Evolutionary conservation across 2,329 filamentous ascomycete genomes (phyloP), one percentile per base, ranked within the genome.

Genomic region (Zalaria obscura): DNA sequence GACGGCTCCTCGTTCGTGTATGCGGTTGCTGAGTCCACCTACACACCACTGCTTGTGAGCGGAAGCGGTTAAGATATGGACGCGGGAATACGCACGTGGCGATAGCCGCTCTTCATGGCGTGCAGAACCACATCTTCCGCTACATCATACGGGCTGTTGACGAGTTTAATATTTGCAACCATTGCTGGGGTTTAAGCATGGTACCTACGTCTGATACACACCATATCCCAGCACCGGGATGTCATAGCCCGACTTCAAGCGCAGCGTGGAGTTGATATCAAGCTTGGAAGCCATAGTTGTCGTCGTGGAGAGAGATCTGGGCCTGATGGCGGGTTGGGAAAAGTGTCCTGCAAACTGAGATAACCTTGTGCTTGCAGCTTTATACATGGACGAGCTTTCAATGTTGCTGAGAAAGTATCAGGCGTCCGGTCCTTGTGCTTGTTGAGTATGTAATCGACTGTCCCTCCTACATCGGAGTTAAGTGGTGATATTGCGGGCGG

Each of bases 151-250:
- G 76, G 76, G 4, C 70, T 75, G 40, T 46, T 39, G 18, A 18
- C 18, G 18, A 18, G 18, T 18, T 7, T 38, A 45, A n/a, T 45
- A 11, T 44, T 41, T 25, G 29, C 35, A 29, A 11, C 8, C 2
- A 29, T 6, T 25, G 5, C 50, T 27, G 52, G 63, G 61, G 60
- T 63, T 56, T 65, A 58, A 36, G n/a, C 36, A 45, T 38, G 3
- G 26, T 25, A 43, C 49, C 46, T 42, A 55, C 48, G 56, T 60
- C 48, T 60, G 55, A 36, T 58, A 59, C n/a, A 59, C 56, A 25
- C 55, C 75, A 53, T 70, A 78, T 28, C 75, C 76, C 1, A 80
- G 59, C 5, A 69, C 50, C 5, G 76, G 76, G 35, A 80, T 78
- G 11, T 76, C 69, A 55, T 76, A 68, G 34, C 76, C 75, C 10